Conservation (phyloP, 2,329 filamentous ascomycete genomes). For the Nothomitra cinnamomea region DNA sequence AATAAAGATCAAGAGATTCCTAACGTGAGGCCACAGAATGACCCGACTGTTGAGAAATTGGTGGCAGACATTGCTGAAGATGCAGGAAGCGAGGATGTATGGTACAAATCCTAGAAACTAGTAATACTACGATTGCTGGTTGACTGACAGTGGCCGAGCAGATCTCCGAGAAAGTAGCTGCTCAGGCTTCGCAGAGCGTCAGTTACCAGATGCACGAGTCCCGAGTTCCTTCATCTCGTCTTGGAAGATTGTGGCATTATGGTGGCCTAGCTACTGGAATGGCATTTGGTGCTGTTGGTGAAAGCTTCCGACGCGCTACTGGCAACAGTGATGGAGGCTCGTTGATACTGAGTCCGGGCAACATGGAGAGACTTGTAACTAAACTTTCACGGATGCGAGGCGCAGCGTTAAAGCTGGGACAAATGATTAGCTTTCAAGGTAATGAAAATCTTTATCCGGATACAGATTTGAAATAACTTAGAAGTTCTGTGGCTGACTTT, state of each 20-base stretch:
- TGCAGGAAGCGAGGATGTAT: constrained; percentile 13
- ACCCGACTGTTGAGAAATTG: constrained; percentile 27
- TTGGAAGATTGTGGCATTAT: constrained; percentile 89
- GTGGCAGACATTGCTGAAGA: constrained; percentile 30
- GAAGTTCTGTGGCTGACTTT: neutral
- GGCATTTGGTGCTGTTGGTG: constrained; percentile 79
- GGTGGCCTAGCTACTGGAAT: constrained; percentile 84
- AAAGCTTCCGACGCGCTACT: constrained; percentile 64
- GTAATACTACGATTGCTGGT: constrained; percentile 22
- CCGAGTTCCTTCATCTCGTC: constrained; percentile 69
- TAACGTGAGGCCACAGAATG: constrained; percentile 11
- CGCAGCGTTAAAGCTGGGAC: constrained; percentile 88
- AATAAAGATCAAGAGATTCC: constrained; percentile 18
- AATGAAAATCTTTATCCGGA: constrained; percentile 3
- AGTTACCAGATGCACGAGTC: constrained; percentile 69
- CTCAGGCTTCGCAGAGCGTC: constrained; percentile 9
- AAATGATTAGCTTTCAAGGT: constrained; percentile 94
- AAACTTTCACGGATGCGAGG: constrained; percentile 94
- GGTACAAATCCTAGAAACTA: constrained; percentile 4
- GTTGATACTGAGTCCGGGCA: constrained; percentile 69
- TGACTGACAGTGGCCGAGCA: constrained; percentile 26
- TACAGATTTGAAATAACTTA: neutral
- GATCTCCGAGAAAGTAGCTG: constrained; percentile 17
- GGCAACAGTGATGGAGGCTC: constrained; percentile 45
- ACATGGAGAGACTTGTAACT: constrained; percentile 83